Base-by-base conservation (phyloP, 208 protist genomes). In the Balamuthia mandrillaris region DNA sequence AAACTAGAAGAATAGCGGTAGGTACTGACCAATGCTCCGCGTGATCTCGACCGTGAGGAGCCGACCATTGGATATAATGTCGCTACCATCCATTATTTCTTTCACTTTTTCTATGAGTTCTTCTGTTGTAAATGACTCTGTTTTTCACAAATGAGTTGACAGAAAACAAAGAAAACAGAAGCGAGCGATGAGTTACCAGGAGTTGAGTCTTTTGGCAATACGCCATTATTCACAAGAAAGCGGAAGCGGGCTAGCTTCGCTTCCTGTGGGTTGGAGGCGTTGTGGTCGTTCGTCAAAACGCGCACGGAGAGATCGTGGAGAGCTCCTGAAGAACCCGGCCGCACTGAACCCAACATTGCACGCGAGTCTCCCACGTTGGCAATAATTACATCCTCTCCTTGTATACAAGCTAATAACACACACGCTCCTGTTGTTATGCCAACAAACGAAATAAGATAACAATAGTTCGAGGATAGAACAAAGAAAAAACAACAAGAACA, bases 331-430 rank as follows among this genome's bases (percentile, higher is more conserved):
- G 63, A 72, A 3, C 63, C 63, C n/a, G 47, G 63, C 35, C 2
- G 24, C 37, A 49, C 41, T 21, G 63, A 72, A 6, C 63, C 63
- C 35, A 72, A 41, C 63, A 72, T 41, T 21, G 63, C 63, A 14
- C 63, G 63, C 2, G 63, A 72, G 63, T 72, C 63, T 33, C 63
- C 63, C 63, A 72, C 63, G 12, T 72, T 72, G 63, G 63, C 63
- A 21, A 72, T 41, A 6, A 72, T 27, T 21, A 72, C 37, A 33
- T 41, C 41, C 63, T 72, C 63, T 18, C 63, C 63, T 21, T 18
- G 47, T 18, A 72, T 33, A 45, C 63, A 72, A 4, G 63, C 63
- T 27, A 72, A 41, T 12, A 72, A 41, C 63, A 72, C 14, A 72
- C 63, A 72, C 3, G 63, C 63, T 10, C 63, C 63, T 72, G 0